Evolutionary conservation across 257 asterid genomes (phyloP).

Genomic region (Leptodermis oblonga): DNA sequence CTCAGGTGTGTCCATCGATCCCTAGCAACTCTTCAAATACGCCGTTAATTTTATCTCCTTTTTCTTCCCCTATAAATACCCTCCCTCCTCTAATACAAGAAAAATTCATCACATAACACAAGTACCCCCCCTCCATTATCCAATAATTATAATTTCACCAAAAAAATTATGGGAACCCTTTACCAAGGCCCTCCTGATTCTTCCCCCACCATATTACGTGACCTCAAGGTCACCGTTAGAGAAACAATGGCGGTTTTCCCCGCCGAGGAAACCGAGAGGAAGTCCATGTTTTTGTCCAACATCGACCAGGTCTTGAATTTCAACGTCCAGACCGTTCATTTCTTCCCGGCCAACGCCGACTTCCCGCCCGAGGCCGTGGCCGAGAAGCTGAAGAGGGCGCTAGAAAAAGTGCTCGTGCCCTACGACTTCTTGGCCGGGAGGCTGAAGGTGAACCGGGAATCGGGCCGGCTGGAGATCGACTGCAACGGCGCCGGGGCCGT

Average conservation of each 20-base stretch:
- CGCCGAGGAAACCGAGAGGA: conserved; percentile 24
- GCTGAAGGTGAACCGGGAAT: conserved; percentile 33
- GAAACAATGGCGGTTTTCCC: conserved; percentile 49
- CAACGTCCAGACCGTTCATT: conserved; percentile 71
- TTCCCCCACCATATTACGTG: conserved; percentile 29
- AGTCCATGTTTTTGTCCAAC: conserved; percentile 52
- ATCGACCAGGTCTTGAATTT: conserved; percentile 75
- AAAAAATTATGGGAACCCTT: conserved; percentile 43
- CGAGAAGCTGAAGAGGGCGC: conserved; percentile 40
- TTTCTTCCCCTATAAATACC: not conserved
- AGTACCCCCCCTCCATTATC: too few species aligned
- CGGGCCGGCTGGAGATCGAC: conserved; percentile 61
- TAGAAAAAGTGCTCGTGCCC: conserved; percentile 37
- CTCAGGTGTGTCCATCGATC: too few species aligned
- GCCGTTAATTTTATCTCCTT: too few species aligned
- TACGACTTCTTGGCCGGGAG: conserved; percentile 72
- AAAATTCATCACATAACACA: not conserved
- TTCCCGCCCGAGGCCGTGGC: conserved; percentile 45
- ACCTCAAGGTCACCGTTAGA: conserved; percentile 53
- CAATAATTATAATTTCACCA: not conserved
- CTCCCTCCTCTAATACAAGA: not conserved
- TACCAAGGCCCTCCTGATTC: conserved; percentile 24
- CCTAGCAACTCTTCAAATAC: too few species aligned
- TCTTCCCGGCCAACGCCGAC: conserved; percentile 48
- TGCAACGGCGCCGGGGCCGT: conserved; percentile 52